Evolutionary conservation across 306 rosid genomes (phyloP), one percentile per base, ranked within the genome.

Genomic region (Purshia tridentata): DNA sequence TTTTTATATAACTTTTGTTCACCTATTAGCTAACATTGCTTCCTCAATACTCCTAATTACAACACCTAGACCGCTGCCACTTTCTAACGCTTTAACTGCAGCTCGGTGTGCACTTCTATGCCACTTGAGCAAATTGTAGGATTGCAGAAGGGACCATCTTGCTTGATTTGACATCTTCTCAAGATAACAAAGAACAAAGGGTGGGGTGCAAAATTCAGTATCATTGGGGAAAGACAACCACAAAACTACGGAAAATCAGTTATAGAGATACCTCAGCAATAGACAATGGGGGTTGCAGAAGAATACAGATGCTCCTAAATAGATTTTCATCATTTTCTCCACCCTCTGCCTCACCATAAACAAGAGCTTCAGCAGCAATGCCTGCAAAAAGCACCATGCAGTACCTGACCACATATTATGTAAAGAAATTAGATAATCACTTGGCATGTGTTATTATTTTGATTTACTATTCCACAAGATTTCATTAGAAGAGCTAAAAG

Each of bases 371-470:
- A 45, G 99, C 96, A 8, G 97, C 93, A 82, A 91, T 91, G 70
- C 99, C 99, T 12, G 99, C 91, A 83, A 91, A 94, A 76, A 94
- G 97, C 68, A 94, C 96, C 97, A 88, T 89, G 87, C 95, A 91
- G 87, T 94, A 94, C 89, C 99, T 94, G 76, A 78, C 71, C 52
- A 23, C 15, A 35, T 42, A 19, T 16, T 23, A 54, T 37, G 22
- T n/a, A 5, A 7, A 41, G 69, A 58, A 23, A 70, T 55, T 13
- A 56, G 70, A 3, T 59, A 59, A 65, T 40, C 12, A 40, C 10
- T 56, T 41, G 29, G 2, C 29, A 22, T 6, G 9, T 49, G 69
- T 19, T 49, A 67, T 37, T 7, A 16, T 19, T 46, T 48, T 12
- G 5, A 16, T 59, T 39, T 54, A 58, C 50, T 44, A 52, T 6